Base-by-base conservation (phyloP, 192 early-diverging fungal species). In the Lobosporangium transversale region DNA sequence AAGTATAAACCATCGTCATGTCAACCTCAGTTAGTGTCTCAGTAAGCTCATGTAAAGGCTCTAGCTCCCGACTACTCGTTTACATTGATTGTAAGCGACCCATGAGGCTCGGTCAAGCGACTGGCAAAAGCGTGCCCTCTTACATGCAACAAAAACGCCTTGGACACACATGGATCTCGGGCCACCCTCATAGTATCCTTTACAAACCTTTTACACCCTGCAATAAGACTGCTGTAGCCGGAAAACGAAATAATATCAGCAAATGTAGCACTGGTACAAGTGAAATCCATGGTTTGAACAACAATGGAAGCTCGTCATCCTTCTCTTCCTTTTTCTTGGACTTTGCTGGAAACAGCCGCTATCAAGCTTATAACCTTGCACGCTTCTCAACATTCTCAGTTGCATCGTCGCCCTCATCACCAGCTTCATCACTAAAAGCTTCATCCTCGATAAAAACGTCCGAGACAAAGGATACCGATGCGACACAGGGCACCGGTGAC, bases 161-260 rank as follows among this genome's bases (percentile, higher is more conserved):
- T 31, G 58, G 57, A 15, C 73, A 76, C 52, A 62, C 73, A 17
- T 76, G 73, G 73, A 65, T 76, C 65, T 76, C 73, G 26, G 73
- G 73, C 49, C 73, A 76, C 48, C 73, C 73, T 36, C 73, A 67
- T 23, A 76, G 73, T 36, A n/a, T 58, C 10, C 59, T 76, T 17
- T 67, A 62, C 53, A 67, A 67, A 35, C 56, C 73, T 4, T 17
- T 59, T 2, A 51, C 52, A 14, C 51, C 64, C 43, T 21, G 23
- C 4, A 66, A 56, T 32, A 26, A 57, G 0, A 24, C 30, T 18
- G 5, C 14, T 29, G 40, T 12, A 15, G 15, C 37, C 17, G 55
- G 45, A 20, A 21, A 24, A 10, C 9, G 2, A 40, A 36, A 37
- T 48, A 20, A 33, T 12, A 8, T 21, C 2, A 35, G 3, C 18